These are phyloP conservation scores for Scutellaria baicalensis DNA, from an alignment of 257 asterid species.

Conservation along the genomic window DNA sequence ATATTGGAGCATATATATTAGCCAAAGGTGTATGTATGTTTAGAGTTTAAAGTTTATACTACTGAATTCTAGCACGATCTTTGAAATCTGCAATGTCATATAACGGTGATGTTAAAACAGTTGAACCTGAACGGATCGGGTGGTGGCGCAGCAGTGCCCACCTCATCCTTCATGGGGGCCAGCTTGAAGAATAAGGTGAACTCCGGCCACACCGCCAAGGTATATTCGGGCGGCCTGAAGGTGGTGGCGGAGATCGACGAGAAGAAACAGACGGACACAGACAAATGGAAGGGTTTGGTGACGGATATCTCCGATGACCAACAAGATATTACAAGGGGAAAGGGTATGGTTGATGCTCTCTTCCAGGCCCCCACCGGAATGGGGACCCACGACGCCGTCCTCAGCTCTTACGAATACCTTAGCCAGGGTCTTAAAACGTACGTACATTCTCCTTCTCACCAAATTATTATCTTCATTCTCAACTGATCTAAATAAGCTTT, in stretches of 20 bases:
- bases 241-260: constrained; percentile 27
- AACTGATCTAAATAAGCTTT: too few species aligned
- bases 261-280: constrained; percentile 22
- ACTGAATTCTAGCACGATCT: background rate
- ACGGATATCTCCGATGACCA: constrained; percentile 48
- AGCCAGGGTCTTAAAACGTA: constrained; percentile 40
- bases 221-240: constrained; percentile 16
- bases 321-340: constrained; percentile 52
- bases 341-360: constrained; percentile 46
- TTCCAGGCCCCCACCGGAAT: constrained; percentile 52
- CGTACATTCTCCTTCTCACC: background rate
- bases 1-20: too few species aligned
- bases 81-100: background rate
- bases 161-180: constrained; percentile 37
- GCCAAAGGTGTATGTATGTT: too few species aligned
- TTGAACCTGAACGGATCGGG: constrained; percentile 33
- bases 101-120: constrained; percentile 13
- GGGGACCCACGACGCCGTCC: constrained; percentile 53
- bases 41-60: too few species aligned
- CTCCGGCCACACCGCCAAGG: constrained; percentile 1
- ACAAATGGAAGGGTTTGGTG: constrained; percentile 43
- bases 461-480: background rate
- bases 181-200: constrained; percentile 34
- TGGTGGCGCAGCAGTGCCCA: constrained; percentile 28
- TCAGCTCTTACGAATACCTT: constrained; percentile 51